phyloP scores from a whole-genome alignment of 805 yeast genomes.

The Ogataea nitratoaversa region DNA sequence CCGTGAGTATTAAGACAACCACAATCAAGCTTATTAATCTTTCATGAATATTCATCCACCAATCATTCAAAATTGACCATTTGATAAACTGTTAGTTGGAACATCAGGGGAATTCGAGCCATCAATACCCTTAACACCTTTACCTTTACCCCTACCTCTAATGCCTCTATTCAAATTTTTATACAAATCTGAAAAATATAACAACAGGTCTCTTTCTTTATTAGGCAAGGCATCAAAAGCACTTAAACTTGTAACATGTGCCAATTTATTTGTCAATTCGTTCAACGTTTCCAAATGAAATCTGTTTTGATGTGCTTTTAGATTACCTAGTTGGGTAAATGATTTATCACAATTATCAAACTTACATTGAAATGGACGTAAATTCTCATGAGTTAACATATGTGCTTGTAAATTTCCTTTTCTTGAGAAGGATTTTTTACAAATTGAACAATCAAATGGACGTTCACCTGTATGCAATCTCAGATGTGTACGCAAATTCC shows the following conservation, averaged over 20 bases:
- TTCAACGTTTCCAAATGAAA: constrained; percentile 75
- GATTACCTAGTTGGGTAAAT: constrained; percentile 87
- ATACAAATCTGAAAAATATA: constrained; percentile 77
- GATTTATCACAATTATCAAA: constrained; percentile 79
- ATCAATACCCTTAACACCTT: constrained; percentile 20
- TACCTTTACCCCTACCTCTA: constrained; percentile 78
- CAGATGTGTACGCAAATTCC: constrained; percentile 80
- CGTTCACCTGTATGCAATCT: constrained; percentile 89
- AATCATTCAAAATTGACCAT: too few species aligned
- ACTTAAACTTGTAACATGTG: constrained; percentile 51
- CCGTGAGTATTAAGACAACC: too few species aligned
- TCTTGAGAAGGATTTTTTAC: constrained; percentile 76
- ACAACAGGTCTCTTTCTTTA: constrained; percentile 64
- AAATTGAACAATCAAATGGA: constrained; percentile 76
- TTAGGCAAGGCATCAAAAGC: constrained; percentile 44
- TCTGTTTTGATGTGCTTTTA: constrained; percentile 91
- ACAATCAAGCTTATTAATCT: too few species aligned
- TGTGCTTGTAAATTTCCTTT: constrained; percentile 93
- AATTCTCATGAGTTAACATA: constrained; percentile 71
- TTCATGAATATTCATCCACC: too few species aligned
- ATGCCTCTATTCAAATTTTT: constrained; percentile 89
- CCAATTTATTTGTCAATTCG: constrained; percentile 60
- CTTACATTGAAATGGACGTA: constrained; percentile 74
- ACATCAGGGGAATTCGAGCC: background rate
- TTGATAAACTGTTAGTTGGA: background rate